phyloP scores from a whole-genome alignment of 768 basidiomycete genomes.

The Rhodotorula kratochvilovae region DNA sequence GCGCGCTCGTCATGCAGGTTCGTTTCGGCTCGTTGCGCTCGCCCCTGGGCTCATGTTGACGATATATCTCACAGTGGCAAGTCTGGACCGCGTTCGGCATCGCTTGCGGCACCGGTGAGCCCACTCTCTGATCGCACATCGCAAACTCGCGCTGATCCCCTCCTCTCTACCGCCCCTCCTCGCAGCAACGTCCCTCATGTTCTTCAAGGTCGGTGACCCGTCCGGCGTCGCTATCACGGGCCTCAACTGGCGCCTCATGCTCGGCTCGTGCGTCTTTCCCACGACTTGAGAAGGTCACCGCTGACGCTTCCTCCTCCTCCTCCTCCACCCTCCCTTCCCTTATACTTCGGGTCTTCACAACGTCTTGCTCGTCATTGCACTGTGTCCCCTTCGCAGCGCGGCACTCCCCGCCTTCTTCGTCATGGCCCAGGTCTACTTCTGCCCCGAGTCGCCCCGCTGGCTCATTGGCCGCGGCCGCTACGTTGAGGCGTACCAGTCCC shows the following conservation, averaged over 20 bases:
- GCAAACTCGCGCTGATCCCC: slow-evolving; percentile 74
- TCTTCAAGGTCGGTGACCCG: slow-evolving; percentile 8
- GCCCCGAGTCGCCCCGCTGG: slow-evolving; percentile 51
- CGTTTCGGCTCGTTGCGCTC: not conserved
- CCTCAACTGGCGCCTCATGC: slow-evolving; percentile 34
- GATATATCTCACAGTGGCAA: slow-evolving; percentile 55
- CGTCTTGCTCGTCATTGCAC: too few species aligned
- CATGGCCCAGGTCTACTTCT: slow-evolving; percentile 54
- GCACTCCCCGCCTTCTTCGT: slow-evolving; percentile 44
- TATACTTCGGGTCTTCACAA: too few species aligned
- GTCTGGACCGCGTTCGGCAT: slow-evolving; percentile 34
- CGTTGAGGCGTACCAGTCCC: slow-evolving; percentile 41
- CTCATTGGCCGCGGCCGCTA: slow-evolving; percentile 44
- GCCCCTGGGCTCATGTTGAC: too few species aligned
- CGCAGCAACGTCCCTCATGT: not conserved
- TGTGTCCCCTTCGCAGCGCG: slow-evolving; percentile 43
- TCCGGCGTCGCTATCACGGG: slow-evolving; percentile 46
- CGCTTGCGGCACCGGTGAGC: slow-evolving; percentile 53
- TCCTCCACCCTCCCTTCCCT: not conserved
- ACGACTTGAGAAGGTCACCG: not conserved
- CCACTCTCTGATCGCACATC: slow-evolving; percentile 30
- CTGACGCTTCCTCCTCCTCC: too few species aligned
- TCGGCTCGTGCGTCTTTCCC: slow-evolving; percentile 11
- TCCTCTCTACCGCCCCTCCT: slow-evolving; percentile 47
- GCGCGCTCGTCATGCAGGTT: slow-evolving; percentile 77